Conservation (phyloP, 2,329 filamentous ascomycete genomes). For the Ustulina deusta region DNA sequence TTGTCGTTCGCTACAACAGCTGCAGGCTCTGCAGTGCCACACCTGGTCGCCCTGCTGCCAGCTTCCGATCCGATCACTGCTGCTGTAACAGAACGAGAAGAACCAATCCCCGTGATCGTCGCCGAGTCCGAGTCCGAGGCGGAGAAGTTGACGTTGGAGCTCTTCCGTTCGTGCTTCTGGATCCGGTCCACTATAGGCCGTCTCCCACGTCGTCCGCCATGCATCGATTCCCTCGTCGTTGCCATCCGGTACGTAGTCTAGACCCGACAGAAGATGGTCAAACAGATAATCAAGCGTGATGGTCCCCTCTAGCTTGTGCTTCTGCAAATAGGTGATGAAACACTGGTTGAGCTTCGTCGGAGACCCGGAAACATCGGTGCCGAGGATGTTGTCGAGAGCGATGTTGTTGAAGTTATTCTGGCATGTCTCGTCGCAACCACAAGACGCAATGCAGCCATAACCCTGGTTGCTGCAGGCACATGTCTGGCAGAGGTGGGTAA, state of each 20-base stretch:
- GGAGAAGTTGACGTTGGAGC: conserved; percentile 39
- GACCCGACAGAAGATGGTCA: conserved; percentile 36
- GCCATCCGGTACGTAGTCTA: conserved; percentile 38
- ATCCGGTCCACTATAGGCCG: conserved; percentile 34
- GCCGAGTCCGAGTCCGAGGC: conserved; percentile 34
- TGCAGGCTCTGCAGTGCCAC: conserved; percentile 38
- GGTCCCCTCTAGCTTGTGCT: conserved; percentile 21
- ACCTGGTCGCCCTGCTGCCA: conserved; percentile 38
- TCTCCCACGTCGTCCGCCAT: conserved; percentile 39
- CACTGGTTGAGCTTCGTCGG: conserved; percentile 30
- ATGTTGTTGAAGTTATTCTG: conserved; percentile 40
- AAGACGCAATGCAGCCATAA: conserved; percentile 39
- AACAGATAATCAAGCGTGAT: conserved; percentile 40
- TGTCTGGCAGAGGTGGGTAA: conserved; percentile 30
- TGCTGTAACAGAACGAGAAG: conserved; percentile 40
- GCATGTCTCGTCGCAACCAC: conserved; percentile 41
- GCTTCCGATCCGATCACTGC: conserved; percentile 36
- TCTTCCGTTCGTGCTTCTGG: conserved; percentile 34
- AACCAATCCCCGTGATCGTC: conserved; percentile 32
- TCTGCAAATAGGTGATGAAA: conserved; percentile 37
- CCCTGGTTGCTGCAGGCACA: conserved; percentile 40
- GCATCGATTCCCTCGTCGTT: conserved; percentile 38
- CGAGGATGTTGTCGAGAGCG: conserved; percentile 37
- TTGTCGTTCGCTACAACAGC: conserved; percentile 32
- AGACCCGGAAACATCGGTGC: conserved; percentile 17